phyloP scores from a whole-genome alignment of 441 rosid genomes.

The Populus hybrid region DNA sequence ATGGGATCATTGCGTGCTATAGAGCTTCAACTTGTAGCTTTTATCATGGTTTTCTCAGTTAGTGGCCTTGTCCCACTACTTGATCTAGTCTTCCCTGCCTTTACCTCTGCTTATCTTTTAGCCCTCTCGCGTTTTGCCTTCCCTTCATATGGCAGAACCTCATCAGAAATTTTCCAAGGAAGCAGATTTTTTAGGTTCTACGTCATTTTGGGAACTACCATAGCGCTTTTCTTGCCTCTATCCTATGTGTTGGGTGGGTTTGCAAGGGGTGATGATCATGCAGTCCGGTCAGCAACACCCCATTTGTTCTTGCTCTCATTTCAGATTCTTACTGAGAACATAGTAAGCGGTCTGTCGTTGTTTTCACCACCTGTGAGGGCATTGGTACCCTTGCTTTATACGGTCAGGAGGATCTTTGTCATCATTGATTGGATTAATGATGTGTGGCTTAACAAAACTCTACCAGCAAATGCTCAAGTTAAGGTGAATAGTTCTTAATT shows the following conservation, averaged over 20 bases:
- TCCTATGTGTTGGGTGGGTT: constrained; percentile 89
- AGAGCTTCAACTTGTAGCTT: constrained; percentile 83
- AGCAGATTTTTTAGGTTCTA: constrained; percentile 58
- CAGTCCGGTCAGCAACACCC: constrained; percentile 77
- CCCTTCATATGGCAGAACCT: constrained; percentile 39
- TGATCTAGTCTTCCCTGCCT: constrained; percentile 74
- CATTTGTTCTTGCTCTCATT: constrained; percentile 78
- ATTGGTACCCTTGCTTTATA: constrained; percentile 71
- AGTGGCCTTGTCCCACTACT: constrained; percentile 88
- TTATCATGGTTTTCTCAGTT: constrained; percentile 75
- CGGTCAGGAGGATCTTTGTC: constrained; percentile 71
- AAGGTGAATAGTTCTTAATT: constrained; percentile 35
- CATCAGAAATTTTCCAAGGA: constrained; percentile 54
- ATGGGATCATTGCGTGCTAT: constrained; percentile 82
- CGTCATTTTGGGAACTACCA: constrained; percentile 61
- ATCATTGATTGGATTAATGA: constrained; percentile 63
- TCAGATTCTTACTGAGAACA: constrained; percentile 83
- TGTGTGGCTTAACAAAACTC: constrained; percentile 68
- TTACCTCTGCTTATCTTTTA: constrained; percentile 62
- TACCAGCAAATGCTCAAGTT: constrained; percentile 46
- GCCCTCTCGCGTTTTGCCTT: constrained; percentile 69
- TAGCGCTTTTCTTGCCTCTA: constrained; percentile 77
- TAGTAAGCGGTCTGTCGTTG: constrained; percentile 62
- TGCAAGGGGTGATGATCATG: constrained; percentile 79
- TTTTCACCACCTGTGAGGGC: constrained; percentile 87